Percentiles rank a stretch among this genome's conserved stretches.
Conservation (phyloP, 2,329 filamentous ascomycete species). For the Nannizziopsis barbatae region DNA sequence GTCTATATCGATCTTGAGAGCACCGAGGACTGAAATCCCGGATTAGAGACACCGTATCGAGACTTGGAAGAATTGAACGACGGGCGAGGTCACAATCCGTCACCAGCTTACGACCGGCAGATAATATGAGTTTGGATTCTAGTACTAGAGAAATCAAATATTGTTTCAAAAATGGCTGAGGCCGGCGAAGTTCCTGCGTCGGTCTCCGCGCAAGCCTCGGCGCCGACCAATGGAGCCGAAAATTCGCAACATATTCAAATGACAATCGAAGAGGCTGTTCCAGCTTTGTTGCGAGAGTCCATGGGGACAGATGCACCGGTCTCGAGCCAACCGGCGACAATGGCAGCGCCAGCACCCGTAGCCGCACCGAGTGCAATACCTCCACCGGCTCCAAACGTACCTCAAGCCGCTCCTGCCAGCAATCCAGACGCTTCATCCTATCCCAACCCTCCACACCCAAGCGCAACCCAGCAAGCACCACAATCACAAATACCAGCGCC, state of each 20-base stretch:
- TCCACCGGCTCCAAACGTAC: constrained; percentile 29
- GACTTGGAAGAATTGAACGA: too few relatives aligned
- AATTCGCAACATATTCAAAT: constrained; percentile 4
- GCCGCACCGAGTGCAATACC: constrained; percentile 12
- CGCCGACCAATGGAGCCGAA: background rate
- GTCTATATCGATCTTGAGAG: too few relatives aligned
- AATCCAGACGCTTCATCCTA: constrained; percentile 1
- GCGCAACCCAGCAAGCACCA: constrained; percentile 9
- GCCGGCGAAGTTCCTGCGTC: too few relatives aligned
- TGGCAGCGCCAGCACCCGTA: constrained; percentile 14
- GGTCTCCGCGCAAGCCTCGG: background rate
- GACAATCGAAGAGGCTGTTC: constrained; percentile 15
- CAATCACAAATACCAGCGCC: constrained; percentile 12
- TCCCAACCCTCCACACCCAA: constrained; percentile 10
- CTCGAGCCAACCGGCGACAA: constrained; percentile 3
- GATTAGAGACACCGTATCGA: too few relatives aligned
- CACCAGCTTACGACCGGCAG: too few relatives aligned
- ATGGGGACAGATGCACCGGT: too few relatives aligned
- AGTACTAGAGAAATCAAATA: too few relatives aligned
- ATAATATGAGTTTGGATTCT: too few relatives aligned
- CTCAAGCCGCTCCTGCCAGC: constrained; percentile 31
- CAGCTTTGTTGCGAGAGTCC: constrained; percentile 18
- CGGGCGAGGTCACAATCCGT: too few relatives aligned
- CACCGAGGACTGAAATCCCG: too few relatives aligned
- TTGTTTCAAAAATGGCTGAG: too few relatives aligned